Evolutionary conservation across 192 early-diverging fungal genomes (phyloP).

Genomic region (Coemansia aciculifera): DNA sequence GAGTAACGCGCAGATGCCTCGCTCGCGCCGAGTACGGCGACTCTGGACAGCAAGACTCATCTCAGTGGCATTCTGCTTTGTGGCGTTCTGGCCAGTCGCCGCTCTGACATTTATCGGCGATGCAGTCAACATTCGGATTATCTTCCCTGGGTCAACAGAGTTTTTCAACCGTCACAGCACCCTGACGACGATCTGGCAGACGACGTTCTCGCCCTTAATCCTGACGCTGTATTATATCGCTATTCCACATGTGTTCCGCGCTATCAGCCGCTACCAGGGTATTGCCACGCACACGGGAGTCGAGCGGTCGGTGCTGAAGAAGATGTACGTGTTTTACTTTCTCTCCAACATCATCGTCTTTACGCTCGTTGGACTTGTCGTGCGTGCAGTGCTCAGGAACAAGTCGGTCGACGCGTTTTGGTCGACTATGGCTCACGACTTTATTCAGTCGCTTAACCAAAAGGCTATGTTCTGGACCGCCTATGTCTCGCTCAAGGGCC

Average conservation of each 20-base stretch:
- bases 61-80: conserved; percentile 60
- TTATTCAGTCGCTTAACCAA: conserved; percentile 43
- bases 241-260: conserved; percentile 64
- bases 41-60: conserved; percentile 46
- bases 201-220: conserved; percentile 65
- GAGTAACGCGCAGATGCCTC: conserved; percentile 65
- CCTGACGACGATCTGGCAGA: conserved; percentile 62
- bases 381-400: conserved; percentile 45
- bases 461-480: conserved; percentile 73
- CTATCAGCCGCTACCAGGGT: conserved; percentile 68
- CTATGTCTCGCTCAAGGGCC: conserved; percentile 67
- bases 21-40: conserved; percentile 48
- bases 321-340: conserved; percentile 74
- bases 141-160: conserved; percentile 54
- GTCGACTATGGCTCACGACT: conserved; percentile 39
- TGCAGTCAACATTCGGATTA: conserved; percentile 57
- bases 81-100: conserved; percentile 69
- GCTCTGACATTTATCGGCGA: conserved; percentile 63
- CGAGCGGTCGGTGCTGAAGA: conserved; percentile 68
- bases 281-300: conserved; percentile 67
- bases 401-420: conserved; percentile 35
- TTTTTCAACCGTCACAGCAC: conserved; percentile 57
- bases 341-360: conserved; percentile 70
- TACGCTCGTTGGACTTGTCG: conserved; percentile 54
- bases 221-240: conserved; percentile 67